phyloP scores from a whole-genome alignment of 2,329 filamentous ascomycete genomes.

The Botrytis squamosa region DNA sequence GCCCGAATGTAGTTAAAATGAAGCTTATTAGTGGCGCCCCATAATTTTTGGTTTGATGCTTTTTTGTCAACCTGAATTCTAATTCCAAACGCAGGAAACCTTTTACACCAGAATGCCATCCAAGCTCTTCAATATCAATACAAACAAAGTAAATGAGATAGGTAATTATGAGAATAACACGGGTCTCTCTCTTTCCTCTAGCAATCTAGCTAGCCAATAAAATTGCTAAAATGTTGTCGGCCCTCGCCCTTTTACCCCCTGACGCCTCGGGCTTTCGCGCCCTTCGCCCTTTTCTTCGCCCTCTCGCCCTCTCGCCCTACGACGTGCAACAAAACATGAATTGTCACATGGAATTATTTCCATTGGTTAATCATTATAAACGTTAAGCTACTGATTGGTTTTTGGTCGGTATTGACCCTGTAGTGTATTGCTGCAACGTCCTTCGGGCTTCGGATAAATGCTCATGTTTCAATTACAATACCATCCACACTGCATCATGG shows the following conservation, averaged over 20 bases:
- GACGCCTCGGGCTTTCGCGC: conserved; percentile 3
- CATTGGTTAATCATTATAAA: not conserved
- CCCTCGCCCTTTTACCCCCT: not conserved
- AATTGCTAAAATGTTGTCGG: not conserved
- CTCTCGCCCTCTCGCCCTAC: conserved; percentile 6
- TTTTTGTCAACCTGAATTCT: not conserved
- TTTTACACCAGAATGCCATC: not conserved
- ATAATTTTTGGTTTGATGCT: not conserved
- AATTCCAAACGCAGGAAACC: not conserved
- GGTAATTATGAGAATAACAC: not conserved
- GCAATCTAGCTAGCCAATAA: not conserved
- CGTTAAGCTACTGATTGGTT: not conserved
- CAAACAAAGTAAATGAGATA: not conserved
- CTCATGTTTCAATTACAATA: not conserved
- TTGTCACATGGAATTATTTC: not conserved
- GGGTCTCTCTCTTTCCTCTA: not conserved
- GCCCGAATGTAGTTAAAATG: conserved; percentile 26
- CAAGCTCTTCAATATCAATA: not conserved
- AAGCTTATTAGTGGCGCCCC: not conserved
- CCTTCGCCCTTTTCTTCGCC: not conserved
- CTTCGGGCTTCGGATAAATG: not conserved
- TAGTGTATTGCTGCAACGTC: not conserved
- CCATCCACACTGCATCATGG: conserved; percentile 40
- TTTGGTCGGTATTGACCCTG: not conserved
- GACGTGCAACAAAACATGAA: conserved; percentile 17